These are phyloP conservation scores for Alternaria triticina DNA, from an alignment of 2,329 filamentous ascomycete species.

Conservation along the genomic window DNA sequence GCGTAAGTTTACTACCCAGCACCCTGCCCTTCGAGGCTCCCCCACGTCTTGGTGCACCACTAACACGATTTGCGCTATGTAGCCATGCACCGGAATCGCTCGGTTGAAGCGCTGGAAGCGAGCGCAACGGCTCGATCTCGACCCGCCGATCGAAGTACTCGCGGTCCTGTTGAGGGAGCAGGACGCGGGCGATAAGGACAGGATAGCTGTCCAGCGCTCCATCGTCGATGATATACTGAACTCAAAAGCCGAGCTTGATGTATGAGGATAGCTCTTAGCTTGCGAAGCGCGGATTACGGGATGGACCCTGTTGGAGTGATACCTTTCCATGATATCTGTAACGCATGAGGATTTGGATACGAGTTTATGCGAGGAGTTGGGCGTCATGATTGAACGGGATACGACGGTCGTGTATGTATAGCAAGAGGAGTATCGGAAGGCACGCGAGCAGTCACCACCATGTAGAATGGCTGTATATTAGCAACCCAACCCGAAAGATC, in stretches of 20 bases:
- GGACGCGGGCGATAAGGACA: slow-evolving; percentile 53
- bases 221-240: slow-evolving; percentile 74
- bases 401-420: background rate
- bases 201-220: slow-evolving; percentile 66
- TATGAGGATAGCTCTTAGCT: slow-evolving; percentile 9
- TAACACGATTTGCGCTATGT: slow-evolving; percentile 21
- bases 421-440: background rate
- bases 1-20: slow-evolving; percentile 65
- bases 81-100: slow-evolving; percentile 88
- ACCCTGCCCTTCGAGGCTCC: slow-evolving; percentile 28
- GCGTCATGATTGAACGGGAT: background rate
- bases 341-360: background rate
- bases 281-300: background rate
- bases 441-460: slow-evolving; percentile 11
- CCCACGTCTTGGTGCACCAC: background rate
- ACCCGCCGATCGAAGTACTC: slow-evolving; percentile 87
- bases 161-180: slow-evolving; percentile 80
- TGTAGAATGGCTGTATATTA: background rate
- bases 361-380: slow-evolving; percentile 1
- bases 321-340: background rate
- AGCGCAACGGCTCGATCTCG: slow-evolving; percentile 80
- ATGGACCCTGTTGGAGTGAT: background rate
- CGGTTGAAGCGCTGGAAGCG: slow-evolving; percentile 87
- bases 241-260: slow-evolving; percentile 52
- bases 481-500: background rate